Evolutionary conservation across 495 filamentous ascomycete species (phyloP).

Genomic region (Penicilliopsis zonata): DNA sequence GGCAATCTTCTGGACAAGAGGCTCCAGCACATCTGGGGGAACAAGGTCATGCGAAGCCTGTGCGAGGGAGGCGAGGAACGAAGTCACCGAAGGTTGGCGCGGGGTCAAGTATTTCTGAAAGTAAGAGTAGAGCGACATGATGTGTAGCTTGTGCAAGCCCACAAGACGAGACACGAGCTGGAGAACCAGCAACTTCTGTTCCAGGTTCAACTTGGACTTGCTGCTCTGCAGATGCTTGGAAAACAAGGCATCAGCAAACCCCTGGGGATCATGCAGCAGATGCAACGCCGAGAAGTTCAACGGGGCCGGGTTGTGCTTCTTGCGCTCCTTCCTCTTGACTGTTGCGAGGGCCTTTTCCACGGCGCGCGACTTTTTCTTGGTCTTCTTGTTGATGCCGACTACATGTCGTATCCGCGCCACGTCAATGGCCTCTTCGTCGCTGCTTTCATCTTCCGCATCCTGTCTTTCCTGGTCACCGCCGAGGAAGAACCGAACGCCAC

Average conservation of each 20-base stretch:
- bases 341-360: slow-evolving; percentile 68
- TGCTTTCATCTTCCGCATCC: slow-evolving; percentile 79
- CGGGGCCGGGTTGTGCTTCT: slow-evolving; percentile 74
- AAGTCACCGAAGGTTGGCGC: slow-evolving; percentile 84
- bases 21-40: slow-evolving; percentile 86
- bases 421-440: slow-evolving; percentile 67
- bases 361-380: slow-evolving; percentile 67
- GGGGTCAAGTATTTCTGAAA: slow-evolving; percentile 79
- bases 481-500: slow-evolving; percentile 86
- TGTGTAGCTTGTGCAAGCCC: slow-evolving; percentile 79
- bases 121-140: slow-evolving; percentile 79
- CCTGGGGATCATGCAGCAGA: slow-evolving; percentile 88
- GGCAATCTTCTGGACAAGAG: slow-evolving; percentile 86
- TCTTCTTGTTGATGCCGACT: slow-evolving; percentile 88
- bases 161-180: slow-evolving; percentile 85
- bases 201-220: slow-evolving; percentile 78
- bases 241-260: slow-evolving; percentile 85
- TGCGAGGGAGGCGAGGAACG: slow-evolving; percentile 84
- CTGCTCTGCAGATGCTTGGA: slow-evolving; percentile 78
- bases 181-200: slow-evolving; percentile 77
- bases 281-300: slow-evolving; percentile 99
- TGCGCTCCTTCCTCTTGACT: slow-evolving; percentile 70
- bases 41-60: slow-evolving; percentile 86
- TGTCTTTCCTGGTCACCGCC: slow-evolving; percentile 92
- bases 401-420: slow-evolving; percentile 74